A percentile compares a stretch with the other conserved stretches of the same genome.
Conservation (phyloP, 1,284 basidiomycete species). For the Papiliotrema fonsecae region DNA sequence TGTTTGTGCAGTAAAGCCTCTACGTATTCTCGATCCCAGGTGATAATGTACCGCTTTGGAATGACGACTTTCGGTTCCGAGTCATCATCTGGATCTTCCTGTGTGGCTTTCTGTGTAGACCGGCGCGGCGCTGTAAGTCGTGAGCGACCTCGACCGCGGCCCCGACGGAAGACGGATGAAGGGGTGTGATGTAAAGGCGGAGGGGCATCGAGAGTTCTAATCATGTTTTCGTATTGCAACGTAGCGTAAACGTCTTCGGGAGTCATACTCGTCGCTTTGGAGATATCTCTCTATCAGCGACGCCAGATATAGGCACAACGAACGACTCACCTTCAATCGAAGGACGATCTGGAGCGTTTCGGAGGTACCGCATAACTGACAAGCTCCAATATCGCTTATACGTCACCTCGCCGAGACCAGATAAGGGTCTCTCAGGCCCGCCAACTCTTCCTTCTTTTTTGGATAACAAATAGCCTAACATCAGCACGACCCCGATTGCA, state of each 20-base stretch:
- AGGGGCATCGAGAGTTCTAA: slow-evolving; percentile 51
- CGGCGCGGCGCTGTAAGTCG: slow-evolving; percentile 3
- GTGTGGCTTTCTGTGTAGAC: slow-evolving; percentile 6
- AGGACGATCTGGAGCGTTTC: slow-evolving; percentile 54
- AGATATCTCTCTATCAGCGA: slow-evolving; percentile 62
- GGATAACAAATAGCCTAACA: slow-evolving; percentile 83
- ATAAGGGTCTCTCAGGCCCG: slow-evolving; percentile 89
- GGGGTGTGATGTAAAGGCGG: slow-evolving; percentile 20
- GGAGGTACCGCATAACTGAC: slow-evolving; percentile 77
- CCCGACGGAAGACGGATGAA: slow-evolving; percentile 10
- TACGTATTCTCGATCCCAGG: slow-evolving; percentile 72
- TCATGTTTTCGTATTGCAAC: slow-evolving; percentile 73
- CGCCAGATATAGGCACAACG: not conserved
- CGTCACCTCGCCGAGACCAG: slow-evolving; percentile 79
- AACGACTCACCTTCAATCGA: slow-evolving; percentile 65
- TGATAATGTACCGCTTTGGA: slow-evolving; percentile 68
- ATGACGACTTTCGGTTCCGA: slow-evolving; percentile 48
- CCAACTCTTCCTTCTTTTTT: slow-evolving; percentile 86
- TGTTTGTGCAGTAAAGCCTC: slow-evolving; percentile 63
- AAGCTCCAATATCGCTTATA: slow-evolving; percentile 96
- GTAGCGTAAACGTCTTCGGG: slow-evolving; percentile 78
- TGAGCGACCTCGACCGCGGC: slow-evolving; percentile 11
- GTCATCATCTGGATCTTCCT: slow-evolving; percentile 5
- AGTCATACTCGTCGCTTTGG: slow-evolving; percentile 82
- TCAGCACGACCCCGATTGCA: slow-evolving; percentile 1